Evolutionary conservation across 257 asterid species (phyloP).

Genomic region (Eucommia ulmoides): DNA sequence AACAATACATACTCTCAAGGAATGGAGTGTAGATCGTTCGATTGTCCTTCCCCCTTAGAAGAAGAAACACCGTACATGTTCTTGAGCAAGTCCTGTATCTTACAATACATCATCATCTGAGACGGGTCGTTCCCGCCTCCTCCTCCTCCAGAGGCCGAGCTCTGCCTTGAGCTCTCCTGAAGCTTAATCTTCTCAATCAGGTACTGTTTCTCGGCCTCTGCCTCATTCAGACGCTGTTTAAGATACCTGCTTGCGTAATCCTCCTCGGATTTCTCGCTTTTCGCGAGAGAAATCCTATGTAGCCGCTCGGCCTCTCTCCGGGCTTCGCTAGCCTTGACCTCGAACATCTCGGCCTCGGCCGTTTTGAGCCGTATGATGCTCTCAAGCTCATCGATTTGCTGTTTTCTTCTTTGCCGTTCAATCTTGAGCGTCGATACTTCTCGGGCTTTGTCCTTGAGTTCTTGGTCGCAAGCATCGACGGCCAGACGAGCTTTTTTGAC

Average conservation of each 20-base stretch:
- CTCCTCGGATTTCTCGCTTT: conserved; percentile 77
- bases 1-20: too few species aligned
- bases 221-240: conserved; percentile 83
- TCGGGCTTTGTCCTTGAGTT: conserved; percentile 78
- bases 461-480: conserved; percentile 81
- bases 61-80: conserved; percentile 48
- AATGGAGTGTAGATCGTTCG: too few species aligned
- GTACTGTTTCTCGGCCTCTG: conserved; percentile 92
- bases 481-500: conserved; percentile 73
- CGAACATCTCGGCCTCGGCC: conserved; percentile 95
- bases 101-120: conserved; percentile 42
- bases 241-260: conserved; percentile 85
- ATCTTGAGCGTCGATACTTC: conserved; percentile 60
- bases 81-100: conserved; percentile 69
- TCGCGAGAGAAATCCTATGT: conserved; percentile 72
- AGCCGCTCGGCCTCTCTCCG: conserved; percentile 88
- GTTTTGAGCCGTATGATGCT: conserved; percentile 75
- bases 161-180: conserved; percentile 71
- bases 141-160: conserved; percentile 46
- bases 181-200: conserved; percentile 78
- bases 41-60: too few species aligned
- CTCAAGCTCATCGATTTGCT: conserved; percentile 77
- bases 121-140: conserved; percentile 50
- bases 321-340: conserved; percentile 80
- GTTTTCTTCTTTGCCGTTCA: conserved; percentile 80